phyloP scores from a whole-genome alignment of 768 basidiomycete genomes.

The Cyclocybe cylindracea region DNA sequence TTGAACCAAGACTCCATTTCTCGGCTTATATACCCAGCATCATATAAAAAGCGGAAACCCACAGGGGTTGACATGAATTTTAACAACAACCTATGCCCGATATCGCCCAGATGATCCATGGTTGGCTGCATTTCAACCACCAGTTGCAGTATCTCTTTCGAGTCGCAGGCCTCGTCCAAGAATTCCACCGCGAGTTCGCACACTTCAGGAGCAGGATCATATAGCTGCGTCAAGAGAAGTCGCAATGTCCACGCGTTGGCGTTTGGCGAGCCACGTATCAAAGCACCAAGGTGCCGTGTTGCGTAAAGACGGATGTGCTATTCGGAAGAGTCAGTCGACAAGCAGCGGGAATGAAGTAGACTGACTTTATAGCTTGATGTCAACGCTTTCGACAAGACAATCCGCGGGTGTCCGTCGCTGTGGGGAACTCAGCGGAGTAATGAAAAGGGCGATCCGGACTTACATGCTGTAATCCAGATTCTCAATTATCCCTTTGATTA shows the following conservation, averaged over 20 bases:
- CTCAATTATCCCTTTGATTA: conserved; percentile 89
- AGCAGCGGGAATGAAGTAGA: not conserved
- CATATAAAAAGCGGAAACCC: conserved; percentile 91
- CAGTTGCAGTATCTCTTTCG: conserved; percentile 78
- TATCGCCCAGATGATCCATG: conserved; percentile 92
- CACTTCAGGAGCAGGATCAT: conserved; percentile 89
- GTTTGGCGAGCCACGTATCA: conserved; percentile 65
- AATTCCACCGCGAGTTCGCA: conserved; percentile 88
- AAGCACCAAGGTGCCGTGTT: conserved; percentile 80
- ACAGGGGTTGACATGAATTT: conserved; percentile 94
- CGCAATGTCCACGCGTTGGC: conserved; percentile 88
- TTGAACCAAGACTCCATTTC: conserved; percentile 98
- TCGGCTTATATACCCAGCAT: conserved; percentile 88
- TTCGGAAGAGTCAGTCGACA: not conserved
- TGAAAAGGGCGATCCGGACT: conserved; percentile 24
- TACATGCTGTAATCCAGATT: conserved; percentile 90
- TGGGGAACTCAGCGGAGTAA: conserved; percentile 6
- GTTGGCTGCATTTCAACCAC: conserved; percentile 95
- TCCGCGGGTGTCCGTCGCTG: conserved; percentile 93
- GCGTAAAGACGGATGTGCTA: conserved; percentile 89
- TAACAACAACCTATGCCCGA: conserved; percentile 84
- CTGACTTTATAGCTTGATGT: conserved; percentile 89
- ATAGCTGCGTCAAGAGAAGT: conserved; percentile 91
- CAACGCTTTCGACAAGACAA: conserved; percentile 90
- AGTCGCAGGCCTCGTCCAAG: conserved; percentile 88